Evolutionary conservation across 495 filamentous ascomycete species (phyloP).

Genomic region (Xylaria telfairii): DNA sequence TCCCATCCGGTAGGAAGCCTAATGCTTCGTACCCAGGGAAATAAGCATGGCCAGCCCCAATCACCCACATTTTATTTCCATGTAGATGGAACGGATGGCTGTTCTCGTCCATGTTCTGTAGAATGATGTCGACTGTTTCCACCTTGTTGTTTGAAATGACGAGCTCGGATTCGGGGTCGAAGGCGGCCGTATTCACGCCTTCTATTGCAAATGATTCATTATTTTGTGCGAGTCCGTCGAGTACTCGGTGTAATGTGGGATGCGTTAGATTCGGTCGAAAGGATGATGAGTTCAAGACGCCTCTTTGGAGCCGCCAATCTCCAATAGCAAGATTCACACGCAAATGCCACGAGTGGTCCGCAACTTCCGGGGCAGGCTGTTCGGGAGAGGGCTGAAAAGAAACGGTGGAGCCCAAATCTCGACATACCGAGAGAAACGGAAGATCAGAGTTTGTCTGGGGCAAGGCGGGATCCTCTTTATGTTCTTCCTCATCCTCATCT

Average conservation of each 20-base stretch:
- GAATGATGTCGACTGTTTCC: constrained; percentile 65
- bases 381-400: constrained; percentile 46
- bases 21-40: constrained; percentile 49
- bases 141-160: constrained; percentile 46
- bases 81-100: constrained; percentile 72
- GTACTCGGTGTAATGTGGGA: constrained; percentile 51
- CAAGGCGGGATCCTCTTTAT: constrained; percentile 28
- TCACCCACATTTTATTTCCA: constrained; percentile 65
- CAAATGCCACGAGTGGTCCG: constrained; percentile 55
- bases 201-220: constrained; percentile 54
- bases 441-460: constrained; percentile 46
- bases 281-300: constrained; percentile 61
- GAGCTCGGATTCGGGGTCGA: constrained; percentile 54
- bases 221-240: constrained; percentile 54
- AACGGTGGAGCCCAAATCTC: constrained; percentile 49
- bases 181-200: constrained; percentile 58
- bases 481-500: constrained; percentile 27
- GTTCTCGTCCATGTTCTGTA: constrained; percentile 69
- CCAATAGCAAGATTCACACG: constrained; percentile 62
- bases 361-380: constrained; percentile 46
- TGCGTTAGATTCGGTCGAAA: constrained; percentile 53
- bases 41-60: constrained; percentile 60
- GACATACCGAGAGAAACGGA: constrained; percentile 45
- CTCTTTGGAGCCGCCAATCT: constrained; percentile 58
- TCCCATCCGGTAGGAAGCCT: constrained; percentile 31